Percentiles rank a stretch among this genome's conserved stretches.
Evolutionary conservation across 1,284 basidiomycete genomes (phyloP).

Genomic region (Cryptococcus wingfieldii): DNA sequence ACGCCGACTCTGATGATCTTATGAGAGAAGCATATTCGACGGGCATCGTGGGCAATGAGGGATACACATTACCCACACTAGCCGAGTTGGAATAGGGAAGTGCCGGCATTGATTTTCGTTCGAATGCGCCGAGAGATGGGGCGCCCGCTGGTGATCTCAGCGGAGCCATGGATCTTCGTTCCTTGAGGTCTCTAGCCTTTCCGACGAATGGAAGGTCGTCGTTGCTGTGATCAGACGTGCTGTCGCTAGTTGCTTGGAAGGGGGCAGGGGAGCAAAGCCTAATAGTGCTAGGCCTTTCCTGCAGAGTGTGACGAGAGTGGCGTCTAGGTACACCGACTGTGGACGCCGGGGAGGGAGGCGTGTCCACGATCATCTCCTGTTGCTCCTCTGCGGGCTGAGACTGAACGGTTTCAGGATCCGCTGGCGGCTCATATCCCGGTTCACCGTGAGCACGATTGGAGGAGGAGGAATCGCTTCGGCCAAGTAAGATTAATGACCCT

Average conservation of each 20-base stretch:
- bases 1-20: not conserved
- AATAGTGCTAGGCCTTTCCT: conserved; percentile 38
- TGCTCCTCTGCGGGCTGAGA: conserved; percentile 2
- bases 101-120: conserved; percentile 37
- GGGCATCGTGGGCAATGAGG: conserved; percentile 24
- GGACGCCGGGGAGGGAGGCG: conserved; percentile 39
- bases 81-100: conserved; percentile 16
- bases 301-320: conserved; percentile 28
- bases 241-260: not conserved
- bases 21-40: conserved; percentile 7
- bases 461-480: conserved; percentile 9
- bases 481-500: conserved; percentile 14
- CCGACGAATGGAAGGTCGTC: conserved; percentile 37
- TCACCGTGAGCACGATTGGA: conserved; percentile 4
- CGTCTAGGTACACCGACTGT: conserved; percentile 40
- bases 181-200: conserved; percentile 25
- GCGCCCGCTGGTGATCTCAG: conserved; percentile 3
- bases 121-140: conserved; percentile 5
- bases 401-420: not conserved
- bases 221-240: conserved; percentile 6
- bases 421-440: not conserved
- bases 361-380: conserved; percentile 17
- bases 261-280: conserved; percentile 33
- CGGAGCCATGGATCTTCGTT: conserved; percentile 34
- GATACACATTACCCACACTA: conserved; percentile 29